phyloP scores from a whole-genome alignment of 2,329 filamentous ascomycete species.

The Diaporthe longicolla region DNA sequence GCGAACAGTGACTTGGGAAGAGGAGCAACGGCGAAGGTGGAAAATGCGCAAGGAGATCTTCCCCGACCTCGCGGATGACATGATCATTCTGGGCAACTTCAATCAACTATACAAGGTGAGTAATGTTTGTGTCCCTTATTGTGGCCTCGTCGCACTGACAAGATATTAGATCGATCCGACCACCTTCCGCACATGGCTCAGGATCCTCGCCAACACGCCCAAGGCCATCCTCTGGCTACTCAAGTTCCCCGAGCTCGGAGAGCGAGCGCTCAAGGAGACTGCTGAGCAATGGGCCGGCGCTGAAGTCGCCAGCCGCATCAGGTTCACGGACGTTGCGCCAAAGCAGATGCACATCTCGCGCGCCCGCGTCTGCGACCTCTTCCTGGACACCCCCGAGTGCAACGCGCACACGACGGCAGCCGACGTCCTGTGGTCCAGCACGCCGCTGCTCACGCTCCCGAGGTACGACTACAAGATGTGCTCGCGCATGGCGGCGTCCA shows the following conservation, averaged over 20 bases:
- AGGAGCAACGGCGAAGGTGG: slow-evolving; percentile 88
- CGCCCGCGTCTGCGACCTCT: slow-evolving; percentile 92
- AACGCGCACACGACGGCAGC: slow-evolving; percentile 98
- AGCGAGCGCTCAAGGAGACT: slow-evolving; percentile 85
- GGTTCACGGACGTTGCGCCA: slow-evolving; percentile 97
- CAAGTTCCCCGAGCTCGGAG: slow-evolving; percentile 95
- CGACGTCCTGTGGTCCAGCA: slow-evolving; percentile 96
- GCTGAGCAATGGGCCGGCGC: slow-evolving; percentile 87
- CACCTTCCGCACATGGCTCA: slow-evolving; percentile 94
- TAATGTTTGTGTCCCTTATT: neutral
- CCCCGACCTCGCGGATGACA: slow-evolving; percentile 83
- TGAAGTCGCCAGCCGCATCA: slow-evolving; percentile 86
- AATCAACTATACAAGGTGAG: slow-evolving; percentile 98
- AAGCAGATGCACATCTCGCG: slow-evolving; percentile 95
- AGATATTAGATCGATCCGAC: slow-evolving; percentile 89
- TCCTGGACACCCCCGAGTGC: slow-evolving; percentile 97
- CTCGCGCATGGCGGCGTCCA: slow-evolving; percentile 96
- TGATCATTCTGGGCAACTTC: slow-evolving; percentile 95
- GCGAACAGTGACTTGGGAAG: slow-evolving; percentile 80
- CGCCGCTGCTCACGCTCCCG: slow-evolving; percentile 89
- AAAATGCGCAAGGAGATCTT: slow-evolving; percentile 94
- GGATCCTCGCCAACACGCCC: slow-evolving; percentile 87
- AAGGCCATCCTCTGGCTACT: slow-evolving; percentile 95
- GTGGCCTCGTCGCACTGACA: neutral
- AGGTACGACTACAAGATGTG: slow-evolving; percentile 99